Base-by-base conservation (phyloP, 1,284 basidiomycete genomes). In the Puccinia hordei region DNA sequence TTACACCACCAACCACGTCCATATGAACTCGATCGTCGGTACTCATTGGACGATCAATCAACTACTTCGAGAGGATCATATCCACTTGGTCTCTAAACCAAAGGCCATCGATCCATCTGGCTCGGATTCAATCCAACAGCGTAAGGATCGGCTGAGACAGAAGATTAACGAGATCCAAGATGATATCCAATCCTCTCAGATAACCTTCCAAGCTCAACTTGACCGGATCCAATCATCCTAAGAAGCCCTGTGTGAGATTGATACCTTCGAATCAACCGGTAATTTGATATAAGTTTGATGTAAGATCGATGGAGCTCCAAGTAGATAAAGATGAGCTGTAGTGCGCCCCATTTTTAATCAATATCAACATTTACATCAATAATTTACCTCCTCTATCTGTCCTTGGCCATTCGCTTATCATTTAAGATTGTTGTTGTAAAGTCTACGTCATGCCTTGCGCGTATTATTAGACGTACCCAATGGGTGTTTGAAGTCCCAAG, bases 11-110 rank as follows among this genome's bases (percentile, higher is more conserved):
- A 57, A 61, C 57, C 77, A 80, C 33, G 35, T 69, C 17, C 53
- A 72, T 33, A 80, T 80, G 77, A 80, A 80, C 57, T 80, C 68
- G 27, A 22, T 80, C 1, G n/a, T 80, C 13, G 77, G 68, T 1
- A 80, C 53, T 35, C 77, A 71, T 72, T 80, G 77, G 77, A 80
- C 77, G 5, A 57, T 80, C 57, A 80, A 80, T 35, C 33, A 69
- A 24, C 57, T 72, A 49, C 57, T 80, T 12, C 33, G 66, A 46
- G 68, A 71, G 22, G 77, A 80, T 44, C 77, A 80, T 38, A 63
- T 65, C n/a, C 55, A 33, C 1, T 13, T 51, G 33, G n/a, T 55
- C n/a, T 72, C 77, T 10, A 80, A 80, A 53, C 55, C 55, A 1
- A 59, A 63, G 46, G 1, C 41, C 0, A 53, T 33, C 30, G 41